phyloP scores from a whole-genome alignment of 1,139 yeast genomes.

The Geotrichum carabidarum region DNA sequence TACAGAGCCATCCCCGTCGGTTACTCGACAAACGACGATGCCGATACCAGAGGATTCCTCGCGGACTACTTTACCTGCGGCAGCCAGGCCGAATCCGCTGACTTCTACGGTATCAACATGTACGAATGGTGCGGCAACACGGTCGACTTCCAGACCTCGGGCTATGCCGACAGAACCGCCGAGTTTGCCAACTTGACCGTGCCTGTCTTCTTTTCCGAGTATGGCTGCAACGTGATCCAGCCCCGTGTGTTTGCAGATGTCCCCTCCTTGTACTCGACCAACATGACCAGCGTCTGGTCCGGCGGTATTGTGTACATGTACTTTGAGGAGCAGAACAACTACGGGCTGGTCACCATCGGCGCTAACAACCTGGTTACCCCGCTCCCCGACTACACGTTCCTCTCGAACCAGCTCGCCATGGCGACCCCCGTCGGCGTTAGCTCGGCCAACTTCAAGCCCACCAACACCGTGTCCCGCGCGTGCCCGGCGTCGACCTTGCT shows the following conservation, averaged over 20 bases:
- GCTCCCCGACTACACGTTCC: conserved; percentile 55
- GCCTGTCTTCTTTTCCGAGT: conserved; percentile 87
- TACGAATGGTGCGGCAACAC: conserved; percentile 98
- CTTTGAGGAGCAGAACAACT: conserved; percentile 79
- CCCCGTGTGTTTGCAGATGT: conserved; percentile 82
- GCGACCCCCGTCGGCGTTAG: conserved; percentile 56
- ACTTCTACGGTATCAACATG: conserved; percentile 94
- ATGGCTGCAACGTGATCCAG: conserved; percentile 70
- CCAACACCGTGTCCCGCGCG: conserved; percentile 43
- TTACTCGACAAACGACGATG: conserved; percentile 93
- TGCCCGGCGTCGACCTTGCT: conserved; percentile 49
- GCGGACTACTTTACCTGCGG: conserved; percentile 81
- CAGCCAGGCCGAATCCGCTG: conserved; percentile 61
- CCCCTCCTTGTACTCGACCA: conserved; percentile 40
- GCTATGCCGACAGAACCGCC: conserved; percentile 67
- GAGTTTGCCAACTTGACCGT: conserved; percentile 63
- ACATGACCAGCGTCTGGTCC: conserved; percentile 76
- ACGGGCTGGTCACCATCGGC: conserved; percentile 60
- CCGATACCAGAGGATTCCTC: conserved; percentile 46
- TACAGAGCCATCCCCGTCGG: conserved; percentile 83
- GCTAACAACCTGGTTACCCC: conserved; percentile 50
- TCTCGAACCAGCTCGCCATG: conserved; percentile 49
- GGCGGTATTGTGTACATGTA: conserved; percentile 95
- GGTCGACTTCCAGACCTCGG: conserved; percentile 69
- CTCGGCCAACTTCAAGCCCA: conserved; percentile 46